Evolutionary conservation across 352 stramenopile genomes (phyloP).

Genomic region (Phytopythium sindhum): DNA sequence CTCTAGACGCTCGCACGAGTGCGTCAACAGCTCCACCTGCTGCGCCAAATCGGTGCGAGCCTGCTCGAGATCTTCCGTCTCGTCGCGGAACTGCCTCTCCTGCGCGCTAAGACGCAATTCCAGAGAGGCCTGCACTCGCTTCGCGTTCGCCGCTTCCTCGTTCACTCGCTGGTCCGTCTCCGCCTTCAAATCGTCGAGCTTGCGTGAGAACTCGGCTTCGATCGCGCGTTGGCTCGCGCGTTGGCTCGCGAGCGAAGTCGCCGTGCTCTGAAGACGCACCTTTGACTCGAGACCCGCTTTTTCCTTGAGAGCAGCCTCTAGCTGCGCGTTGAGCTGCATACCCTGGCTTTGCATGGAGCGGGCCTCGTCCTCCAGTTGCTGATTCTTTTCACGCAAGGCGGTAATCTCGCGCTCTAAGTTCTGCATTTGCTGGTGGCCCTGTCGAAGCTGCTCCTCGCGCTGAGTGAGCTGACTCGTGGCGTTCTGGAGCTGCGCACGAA

Average conservation of each 20-base stretch:
- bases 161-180: conserved; percentile 37
- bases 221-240: conserved; percentile 19
- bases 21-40: conserved; percentile 21
- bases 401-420: conserved; percentile 24
- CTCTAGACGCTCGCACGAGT: conserved; percentile 23
- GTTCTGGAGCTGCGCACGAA: conserved; percentile 35
- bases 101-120: conserved; percentile 25
- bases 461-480: conserved; percentile 32
- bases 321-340: conserved; percentile 26
- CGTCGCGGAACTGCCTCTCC: conserved; percentile 17
- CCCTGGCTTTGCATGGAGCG: conserved; percentile 27
- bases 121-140: conserved; percentile 34
- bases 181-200: conserved; percentile 36
- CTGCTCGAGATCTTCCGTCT: conserved; percentile 24
- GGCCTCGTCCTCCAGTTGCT: conserved; percentile 27
- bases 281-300: conserved; percentile 32
- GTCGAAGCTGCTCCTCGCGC: conserved; percentile 44
- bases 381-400: conserved; percentile 32
- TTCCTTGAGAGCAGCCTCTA: conserved; percentile 36
- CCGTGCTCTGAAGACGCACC: conserved; percentile 14
- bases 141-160: conserved; percentile 40
- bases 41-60: conserved; percentile 21
- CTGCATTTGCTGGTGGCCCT: conserved; percentile 37
- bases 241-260: conserved; percentile 10
- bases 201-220: conserved; percentile 29